Base-by-base conservation (phyloP, 2,329 filamentous ascomycete genomes). In the Monosporascus sp. region DNA sequence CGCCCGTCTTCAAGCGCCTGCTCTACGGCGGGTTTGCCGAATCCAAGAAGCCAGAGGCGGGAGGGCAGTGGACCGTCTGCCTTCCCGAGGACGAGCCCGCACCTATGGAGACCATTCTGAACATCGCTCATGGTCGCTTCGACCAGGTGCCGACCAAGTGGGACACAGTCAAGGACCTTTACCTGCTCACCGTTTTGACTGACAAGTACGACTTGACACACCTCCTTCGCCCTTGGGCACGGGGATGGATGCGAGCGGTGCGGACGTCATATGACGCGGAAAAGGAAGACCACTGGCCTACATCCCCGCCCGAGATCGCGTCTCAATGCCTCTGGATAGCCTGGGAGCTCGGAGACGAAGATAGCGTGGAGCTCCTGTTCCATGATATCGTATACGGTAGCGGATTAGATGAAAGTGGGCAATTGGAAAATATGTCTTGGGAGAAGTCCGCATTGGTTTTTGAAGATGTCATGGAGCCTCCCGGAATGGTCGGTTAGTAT, bases 61-160 rank as follows among this genome's bases (percentile, higher is more conserved):
- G 45, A 5, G 46, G 51, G 1, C 56, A 65, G 11, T 67, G 63
- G 65, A 41, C 45, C 6, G 54, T 66, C 5, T 49, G 54, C 7
- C 57, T 70, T 22, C 67, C 67, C 9, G 66, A 67, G n/a, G 68
- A 70, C 47, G 53, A 66, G 8, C 60, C 67, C 5, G 56, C 55
- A 35, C 59, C 66, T 0, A 62, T 69, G 58, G 48, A 57, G 7
- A 59, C 62, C n/a, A 36, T 70, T n/a, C 50, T 70, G 15, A 62
- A 65, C 48, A 68, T 70, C 14, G 60, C 68, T 14, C 68, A 70
- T 35, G 54, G 61, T 17, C 59, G 56, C 8, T 63, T 67, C 36
- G 58, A 66, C 3, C 51, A 55, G 11, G 49, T 68, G 1, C 62
- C 63, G 1, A 47, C 52, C 3, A 7, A 36, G 17, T n/a, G 43